Evolutionary conservation across 495 filamentous ascomycete species (phyloP), one percentile per base, ranked within the genome.

Genomic region (Talaromyces trachyspermus): DNA sequence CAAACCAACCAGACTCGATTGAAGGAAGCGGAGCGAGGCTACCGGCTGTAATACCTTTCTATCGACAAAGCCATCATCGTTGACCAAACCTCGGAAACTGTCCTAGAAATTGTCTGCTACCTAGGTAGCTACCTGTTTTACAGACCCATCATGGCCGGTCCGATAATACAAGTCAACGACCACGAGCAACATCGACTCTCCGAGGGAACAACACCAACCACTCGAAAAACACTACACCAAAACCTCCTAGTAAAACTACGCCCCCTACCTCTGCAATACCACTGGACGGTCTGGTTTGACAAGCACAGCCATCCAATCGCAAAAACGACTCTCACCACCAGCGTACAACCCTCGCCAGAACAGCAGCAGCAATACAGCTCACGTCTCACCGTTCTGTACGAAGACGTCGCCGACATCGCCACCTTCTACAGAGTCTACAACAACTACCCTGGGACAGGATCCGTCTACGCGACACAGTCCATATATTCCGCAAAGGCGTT

Each of bases 391-490:
- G 72, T 82, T 53, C 67, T 89, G 1, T 76, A 79, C 52, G 68
- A 77, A 35, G 80, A 78, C 58, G 83, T 90, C 64, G 74, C 81
- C 63, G 83, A 81, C 52, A 78, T 87, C 53, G 78, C 86, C 59
- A 81, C 84, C 51, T 95, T 95, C 68, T 95, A 88, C 85, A 79
- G 86, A 48, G 82, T 89, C 63, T 81, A 84, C 69, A 95, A 95
- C 68, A 92, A 95, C 64, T 89, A 86, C 43, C 86, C 11, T 76
- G 89, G 47, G 68, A 82, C 17, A 76, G 76, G 55, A 78, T 95
- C 64, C 81, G 83, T 48, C 78, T 89, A 60, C 79, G 85, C 33
- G 88, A 95, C 64, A 83, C 79, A 14, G 77, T 94, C 37, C 91
- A 95, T 59, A 75, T 95, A 49, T 95, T 95, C 75, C 90, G 94